A percentile compares a stretch with the other conserved stretches of the same genome.
Conservation (phyloP, 2,329 filamentous ascomycete genomes). For the Claviceps pazoutovae region DNA sequence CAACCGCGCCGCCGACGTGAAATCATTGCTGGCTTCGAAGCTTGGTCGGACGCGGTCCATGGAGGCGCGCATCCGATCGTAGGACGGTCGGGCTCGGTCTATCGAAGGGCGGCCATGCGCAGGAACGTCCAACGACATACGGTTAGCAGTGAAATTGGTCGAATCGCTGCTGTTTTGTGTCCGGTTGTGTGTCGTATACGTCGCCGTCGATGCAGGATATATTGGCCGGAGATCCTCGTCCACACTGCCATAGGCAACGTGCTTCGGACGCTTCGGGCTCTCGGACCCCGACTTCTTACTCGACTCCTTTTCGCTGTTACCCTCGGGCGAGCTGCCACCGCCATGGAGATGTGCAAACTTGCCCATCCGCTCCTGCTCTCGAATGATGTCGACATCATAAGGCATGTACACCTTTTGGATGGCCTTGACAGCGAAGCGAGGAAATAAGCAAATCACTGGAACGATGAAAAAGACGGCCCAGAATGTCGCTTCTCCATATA, state of each 20-base stretch:
- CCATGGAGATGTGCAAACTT: constrained; percentile 57
- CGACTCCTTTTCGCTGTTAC: constrained; percentile 23
- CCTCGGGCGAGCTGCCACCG: constrained; percentile 22
- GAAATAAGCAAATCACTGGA: constrained; percentile 69
- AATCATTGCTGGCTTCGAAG: constrained; percentile 80
- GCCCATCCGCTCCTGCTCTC: constrained; percentile 76
- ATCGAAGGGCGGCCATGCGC: constrained; percentile 37
- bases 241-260: constrained; percentile 46
- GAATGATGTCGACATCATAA: constrained; percentile 86
- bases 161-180: constrained; percentile 90
- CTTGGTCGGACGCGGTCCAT: constrained; percentile 76
- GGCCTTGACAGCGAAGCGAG: constrained; percentile 74
- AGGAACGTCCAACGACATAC: constrained; percentile 34
- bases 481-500: constrained; percentile 71
- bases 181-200: constrained; percentile 59
- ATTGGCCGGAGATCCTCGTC: constrained; percentile 86
- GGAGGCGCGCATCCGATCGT: constrained; percentile 71
- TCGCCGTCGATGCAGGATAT: constrained; percentile 82
- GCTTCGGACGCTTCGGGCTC: constrained; percentile 41
- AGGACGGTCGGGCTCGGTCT: constrained; percentile 66
- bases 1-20: constrained; percentile 78
- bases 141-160: constrained; percentile 69
- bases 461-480: constrained; percentile 76
- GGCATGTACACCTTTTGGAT: constrained; percentile 91
- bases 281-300: constrained; percentile 38